Conservation (phyloP, 176 grass and related monocot species). For the Bonia amplexicaulis region DNA sequence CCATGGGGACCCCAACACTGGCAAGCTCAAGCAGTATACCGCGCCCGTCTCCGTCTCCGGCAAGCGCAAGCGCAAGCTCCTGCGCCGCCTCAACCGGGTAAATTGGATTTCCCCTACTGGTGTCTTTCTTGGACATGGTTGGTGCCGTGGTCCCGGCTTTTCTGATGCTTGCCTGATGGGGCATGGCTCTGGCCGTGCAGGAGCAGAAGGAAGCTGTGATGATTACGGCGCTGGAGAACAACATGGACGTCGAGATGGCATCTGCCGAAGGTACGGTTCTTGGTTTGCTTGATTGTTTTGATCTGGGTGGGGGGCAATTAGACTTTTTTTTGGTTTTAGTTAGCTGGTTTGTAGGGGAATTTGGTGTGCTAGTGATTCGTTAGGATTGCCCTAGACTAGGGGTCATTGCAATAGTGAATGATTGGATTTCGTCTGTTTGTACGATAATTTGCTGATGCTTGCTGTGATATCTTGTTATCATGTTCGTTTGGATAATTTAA, state of each 20-base stretch:
- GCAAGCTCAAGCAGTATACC: constrained; percentile 52
- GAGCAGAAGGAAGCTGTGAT: constrained; percentile 45
- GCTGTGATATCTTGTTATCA: not conserved
- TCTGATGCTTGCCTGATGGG: not conserved
- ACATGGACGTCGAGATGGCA: constrained; percentile 48
- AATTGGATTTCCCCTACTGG: not conserved
- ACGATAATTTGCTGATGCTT: not conserved
- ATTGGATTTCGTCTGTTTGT: not conserved
- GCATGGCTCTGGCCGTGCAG: constrained; percentile 10
- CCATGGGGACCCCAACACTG: constrained; percentile 45
- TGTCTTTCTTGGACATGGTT: not conserved
- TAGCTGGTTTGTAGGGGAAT: not conserved
- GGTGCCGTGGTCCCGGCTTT: not conserved
- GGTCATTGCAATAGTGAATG: too few relatives aligned
- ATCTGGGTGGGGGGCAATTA: not conserved
- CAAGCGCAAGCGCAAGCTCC: constrained; percentile 57
- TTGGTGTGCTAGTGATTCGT: not conserved
- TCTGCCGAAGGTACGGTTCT: constrained; percentile 35
- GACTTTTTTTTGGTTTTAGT: not conserved
- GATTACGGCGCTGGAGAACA: constrained; percentile 47
- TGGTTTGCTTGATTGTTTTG: not conserved
- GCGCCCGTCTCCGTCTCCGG: constrained; percentile 47
- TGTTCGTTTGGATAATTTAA: not conserved
- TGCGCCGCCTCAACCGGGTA: constrained; percentile 42
- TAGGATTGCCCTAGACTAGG: not conserved